These are phyloP conservation scores for Neurospora sp. DNA, from an alignment of 495 filamentous ascomycete genomes.

Conservation along the genomic window DNA sequence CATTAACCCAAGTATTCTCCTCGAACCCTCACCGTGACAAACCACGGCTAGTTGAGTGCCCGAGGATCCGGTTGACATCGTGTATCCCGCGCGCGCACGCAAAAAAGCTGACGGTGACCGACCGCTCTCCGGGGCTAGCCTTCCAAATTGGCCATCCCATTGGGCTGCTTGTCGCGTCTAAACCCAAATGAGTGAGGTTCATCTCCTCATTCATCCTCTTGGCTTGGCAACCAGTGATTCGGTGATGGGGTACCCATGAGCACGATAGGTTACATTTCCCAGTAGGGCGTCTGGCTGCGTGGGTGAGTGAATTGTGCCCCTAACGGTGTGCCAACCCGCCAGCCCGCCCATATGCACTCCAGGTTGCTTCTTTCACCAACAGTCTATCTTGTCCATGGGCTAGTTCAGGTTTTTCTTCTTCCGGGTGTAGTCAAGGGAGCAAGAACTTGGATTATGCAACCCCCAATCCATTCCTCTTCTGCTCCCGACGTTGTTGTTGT, in stretches of 20 bases:
- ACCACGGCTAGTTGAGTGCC: background rate
- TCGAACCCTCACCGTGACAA: background rate
- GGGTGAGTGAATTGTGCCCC: background rate
- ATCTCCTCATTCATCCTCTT: background rate
- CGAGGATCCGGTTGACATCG: background rate
- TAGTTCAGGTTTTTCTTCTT: background rate
- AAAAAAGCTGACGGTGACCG: background rate
- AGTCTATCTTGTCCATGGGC: background rate
- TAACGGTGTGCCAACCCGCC: background rate
- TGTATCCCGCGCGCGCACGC: background rate
- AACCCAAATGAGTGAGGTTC: background rate
- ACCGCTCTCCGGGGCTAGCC: background rate
- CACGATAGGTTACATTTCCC: background rate
- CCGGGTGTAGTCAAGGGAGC: background rate
- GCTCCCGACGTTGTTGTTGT: background rate
- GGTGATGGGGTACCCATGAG: background rate
- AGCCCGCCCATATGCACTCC: background rate
- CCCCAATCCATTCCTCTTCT: background rate
- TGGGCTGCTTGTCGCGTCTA: background rate
- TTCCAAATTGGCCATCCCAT: background rate
- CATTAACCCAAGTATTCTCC: background rate
- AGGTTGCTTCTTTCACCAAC: background rate
- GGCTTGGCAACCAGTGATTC: background rate
- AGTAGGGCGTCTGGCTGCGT: background rate
- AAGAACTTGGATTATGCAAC: background rate